phyloP scores from a whole-genome alignment of 2,329 filamentous ascomycete species.

The Chrysosporium keratinophilum region DNA sequence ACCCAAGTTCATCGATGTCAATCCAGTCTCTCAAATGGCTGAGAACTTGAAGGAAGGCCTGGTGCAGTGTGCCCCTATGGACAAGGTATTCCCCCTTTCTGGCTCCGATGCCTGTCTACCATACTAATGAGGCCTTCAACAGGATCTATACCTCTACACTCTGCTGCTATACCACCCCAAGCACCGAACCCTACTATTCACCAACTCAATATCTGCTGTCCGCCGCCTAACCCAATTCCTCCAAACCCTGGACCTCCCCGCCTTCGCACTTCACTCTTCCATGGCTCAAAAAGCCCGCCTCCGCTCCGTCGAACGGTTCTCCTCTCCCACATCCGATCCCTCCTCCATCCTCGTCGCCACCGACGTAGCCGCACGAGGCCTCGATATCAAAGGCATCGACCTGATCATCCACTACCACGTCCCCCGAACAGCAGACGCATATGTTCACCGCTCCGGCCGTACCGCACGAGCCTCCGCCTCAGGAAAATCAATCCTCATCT shows the following conservation, averaged over 20 bases:
- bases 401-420: constrained; percentile 93
- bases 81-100: constrained; percentile 55
- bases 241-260: constrained; percentile 67
- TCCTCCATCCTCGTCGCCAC: constrained; percentile 74
- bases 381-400: constrained; percentile 85
- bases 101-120: constrained; percentile 11
- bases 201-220: constrained; percentile 89
- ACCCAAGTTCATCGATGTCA: constrained; percentile 85
- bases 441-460: constrained; percentile 89
- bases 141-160: constrained; percentile 88
- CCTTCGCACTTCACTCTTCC: constrained; percentile 73
- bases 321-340: constrained; percentile 45
- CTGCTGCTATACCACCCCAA: constrained; percentile 73
- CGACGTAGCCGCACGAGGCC: constrained; percentile 82
- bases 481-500: constrained; percentile 78
- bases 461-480: constrained; percentile 72
- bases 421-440: constrained; percentile 79
- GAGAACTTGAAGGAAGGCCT: constrained; percentile 75
- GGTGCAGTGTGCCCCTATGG: constrained; percentile 81
- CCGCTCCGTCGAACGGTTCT: constrained; percentile 85
- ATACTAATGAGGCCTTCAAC: constrained; percentile 7
- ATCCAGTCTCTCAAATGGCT: constrained; percentile 82
- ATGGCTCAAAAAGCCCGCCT: constrained; percentile 94
- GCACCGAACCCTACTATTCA: constrained; percentile 77
- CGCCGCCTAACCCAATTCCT: constrained; percentile 76